Evolutionary conservation across 179 eudicot species (phyloP), one percentile per base, ranked within the genome.

Genomic region (Sideroxylon spinosum): DNA sequence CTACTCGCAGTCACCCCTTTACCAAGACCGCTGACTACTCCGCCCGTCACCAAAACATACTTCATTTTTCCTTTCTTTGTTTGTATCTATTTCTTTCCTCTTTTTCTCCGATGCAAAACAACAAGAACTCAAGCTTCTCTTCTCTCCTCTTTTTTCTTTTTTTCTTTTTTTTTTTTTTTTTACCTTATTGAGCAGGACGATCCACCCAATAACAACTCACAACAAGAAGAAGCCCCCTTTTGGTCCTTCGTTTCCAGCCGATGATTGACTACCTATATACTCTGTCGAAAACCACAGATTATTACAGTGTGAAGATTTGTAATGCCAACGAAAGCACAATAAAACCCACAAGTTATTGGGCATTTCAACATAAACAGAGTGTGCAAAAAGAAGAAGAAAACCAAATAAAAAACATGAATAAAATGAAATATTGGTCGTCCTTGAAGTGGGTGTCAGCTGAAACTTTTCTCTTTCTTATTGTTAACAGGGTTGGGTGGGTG

Each of bases 1-100:
- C 97, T 93, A 82, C 97, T 93, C 1, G 97, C 96, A 46, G 97
- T 93, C 23, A 93, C 97, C 9, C 97, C 97, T 78, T 93, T 93
- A 2, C 97, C 97, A 0, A 93, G 82, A 8, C 97, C 97, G 78
- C 97, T 93, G 3, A 93, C 96, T 23, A 93, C 97, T 28, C 97
- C 97, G n/a, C 97, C 97, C 6, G 97, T 91, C 11, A 93, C 97
- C 78, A 93, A 66, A 6, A 93, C 92, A 73, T 93, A 93, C 90
- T 93, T 93, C 97, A 93, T 93, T 82, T 70, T 37, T 37, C 5
- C 44, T 37, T 3, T 37, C 44, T 3, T 37, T 37, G 44, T 37
- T 37, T 37, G 44, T 37, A 37, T 37, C 44, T 37, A 37, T 37
- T 37, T 6, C 5, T 37, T 29, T 37, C 44, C 44, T 37, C 44